phyloP scores from a whole-genome alignment of 2,329 filamentous ascomycete genomes.

The Aspergillus costaricaensis region DNA sequence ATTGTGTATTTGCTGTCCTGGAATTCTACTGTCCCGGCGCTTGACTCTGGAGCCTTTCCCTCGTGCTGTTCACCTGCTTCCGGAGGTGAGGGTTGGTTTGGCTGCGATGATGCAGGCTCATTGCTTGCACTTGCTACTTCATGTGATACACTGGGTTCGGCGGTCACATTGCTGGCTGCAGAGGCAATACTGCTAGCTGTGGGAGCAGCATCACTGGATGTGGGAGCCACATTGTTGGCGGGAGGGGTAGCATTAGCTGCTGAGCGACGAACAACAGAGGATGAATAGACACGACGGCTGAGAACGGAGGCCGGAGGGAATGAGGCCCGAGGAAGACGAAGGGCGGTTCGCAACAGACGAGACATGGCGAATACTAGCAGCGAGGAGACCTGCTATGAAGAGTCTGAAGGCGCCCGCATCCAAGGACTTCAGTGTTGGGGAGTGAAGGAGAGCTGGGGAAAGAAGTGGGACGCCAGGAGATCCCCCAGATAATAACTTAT shows the following conservation, averaged over 20 bases:
- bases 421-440: neutral
- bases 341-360: slow-evolving; percentile 12
- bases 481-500: no score
- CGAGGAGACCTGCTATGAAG: neutral
- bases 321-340: slow-evolving; percentile 13
- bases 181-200: neutral
- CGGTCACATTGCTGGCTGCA: no score
- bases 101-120: no score
- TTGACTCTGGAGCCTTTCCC: neutral
- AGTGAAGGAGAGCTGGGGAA: no score
- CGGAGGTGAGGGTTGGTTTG: no score
- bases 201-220: neutral
- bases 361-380: slow-evolving; percentile 11
- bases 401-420: neutral
- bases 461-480: no score
- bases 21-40: neutral
- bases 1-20: neutral
- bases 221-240: neutral
- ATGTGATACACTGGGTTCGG: no score
- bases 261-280: neutral
- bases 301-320: slow-evolving; percentile 5
- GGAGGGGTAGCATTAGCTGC: neutral
- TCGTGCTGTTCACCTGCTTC: no score
- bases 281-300: slow-evolving; percentile 12
- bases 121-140: no score